These are phyloP conservation scores for Suhomyces guaymorum DNA, from an alignment of 1,139 yeast genomes.

Conservation along the genomic window DNA sequence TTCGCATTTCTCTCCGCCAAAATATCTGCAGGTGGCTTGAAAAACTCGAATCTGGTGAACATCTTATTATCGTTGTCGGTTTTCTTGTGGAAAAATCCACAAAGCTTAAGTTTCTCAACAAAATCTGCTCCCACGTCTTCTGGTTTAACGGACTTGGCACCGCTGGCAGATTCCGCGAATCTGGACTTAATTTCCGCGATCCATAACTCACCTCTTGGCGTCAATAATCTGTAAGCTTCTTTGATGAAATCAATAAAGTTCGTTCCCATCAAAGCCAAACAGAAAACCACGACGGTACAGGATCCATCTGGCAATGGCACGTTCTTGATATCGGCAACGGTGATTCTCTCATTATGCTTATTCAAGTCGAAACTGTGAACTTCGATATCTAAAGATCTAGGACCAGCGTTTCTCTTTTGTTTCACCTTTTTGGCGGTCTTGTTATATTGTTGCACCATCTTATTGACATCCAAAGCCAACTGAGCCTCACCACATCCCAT, in stretches of 20 bases:
- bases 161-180: slow-evolving; percentile 55
- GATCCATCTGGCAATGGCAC: slow-evolving; percentile 82
- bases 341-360: slow-evolving; percentile 80
- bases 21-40: slow-evolving; percentile 77
- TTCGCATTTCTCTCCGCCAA: slow-evolving; percentile 65
- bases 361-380: slow-evolving; percentile 91
- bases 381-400: slow-evolving; percentile 47
- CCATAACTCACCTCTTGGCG: slow-evolving; percentile 95
- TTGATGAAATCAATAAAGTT: slow-evolving; percentile 87
- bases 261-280: slow-evolving; percentile 96
- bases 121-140: slow-evolving; percentile 67
- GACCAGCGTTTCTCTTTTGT: slow-evolving; percentile 26
- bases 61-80: slow-evolving; percentile 88
- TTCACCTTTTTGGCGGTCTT: slow-evolving; percentile 27
- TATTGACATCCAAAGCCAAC: slow-evolving; percentile 64
- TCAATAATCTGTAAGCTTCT: slow-evolving; percentile 84
- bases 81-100: slow-evolving; percentile 84
- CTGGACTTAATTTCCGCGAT: slow-evolving; percentile 96
- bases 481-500: slow-evolving; percentile 99
- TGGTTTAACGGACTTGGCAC: slow-evolving; percentile 25
- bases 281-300: slow-evolving; percentile 82
- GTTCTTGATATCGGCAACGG: slow-evolving; percentile 91
- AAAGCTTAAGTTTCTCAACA: slow-evolving; percentile 68
- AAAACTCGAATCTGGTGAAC: slow-evolving; percentile 93
- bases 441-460: slow-evolving; percentile 45